Base-by-base conservation (phyloP, 345 rosid species). In the Moricandia arvensis region DNA sequence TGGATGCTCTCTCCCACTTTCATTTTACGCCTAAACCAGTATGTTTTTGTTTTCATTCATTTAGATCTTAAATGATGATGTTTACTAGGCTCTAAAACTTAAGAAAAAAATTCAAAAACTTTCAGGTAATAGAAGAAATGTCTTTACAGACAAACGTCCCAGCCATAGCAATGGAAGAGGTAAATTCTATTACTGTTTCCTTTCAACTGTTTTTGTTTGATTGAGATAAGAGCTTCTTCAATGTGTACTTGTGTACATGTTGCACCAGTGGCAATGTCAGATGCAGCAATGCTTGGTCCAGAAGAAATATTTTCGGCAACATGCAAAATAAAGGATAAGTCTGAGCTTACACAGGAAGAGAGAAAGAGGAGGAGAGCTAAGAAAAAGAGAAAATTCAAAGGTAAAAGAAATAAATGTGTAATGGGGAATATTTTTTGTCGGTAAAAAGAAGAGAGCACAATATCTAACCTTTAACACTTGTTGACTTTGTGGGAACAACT, bases 161-260 rank as follows among this genome's bases (percentile, higher is more conserved):
- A 60, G 98, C 99, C 75, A 88, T 93, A 80, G 98, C 94, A 62
- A 90, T 95, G 96, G 98, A 95, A 85, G 99, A 95, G 98, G 99
- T 92, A 82, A 18, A 43, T 18, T 24, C 15, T 49, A 35, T 12
- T 49, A 35, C 9, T 18, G 21, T 65, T 62, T 16, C 34, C 43
- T 12, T 17, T 6, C 13, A 30, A n/a, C 27, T 4, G 60, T 10
- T 37, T 4, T 12, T 29, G 5, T 7, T 67, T 51, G 16, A 4
- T 67, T 61, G 58, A 43, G 7, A 13, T 54, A 0, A 47, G 30
- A 54, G 60, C 12, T 59, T 80, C 41, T 74, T 83, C 76, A n/a
- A n/a, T 77, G 80, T 59, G 47, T 75, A 85, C 38, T 11, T 66
- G 54, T 35, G 70, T 54, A 51, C 70, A 76, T 97, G 88, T 88